These are phyloP conservation scores for Naganishia albida DNA, from an alignment of 1,284 basidiomycete species.

Conservation along the genomic window DNA sequence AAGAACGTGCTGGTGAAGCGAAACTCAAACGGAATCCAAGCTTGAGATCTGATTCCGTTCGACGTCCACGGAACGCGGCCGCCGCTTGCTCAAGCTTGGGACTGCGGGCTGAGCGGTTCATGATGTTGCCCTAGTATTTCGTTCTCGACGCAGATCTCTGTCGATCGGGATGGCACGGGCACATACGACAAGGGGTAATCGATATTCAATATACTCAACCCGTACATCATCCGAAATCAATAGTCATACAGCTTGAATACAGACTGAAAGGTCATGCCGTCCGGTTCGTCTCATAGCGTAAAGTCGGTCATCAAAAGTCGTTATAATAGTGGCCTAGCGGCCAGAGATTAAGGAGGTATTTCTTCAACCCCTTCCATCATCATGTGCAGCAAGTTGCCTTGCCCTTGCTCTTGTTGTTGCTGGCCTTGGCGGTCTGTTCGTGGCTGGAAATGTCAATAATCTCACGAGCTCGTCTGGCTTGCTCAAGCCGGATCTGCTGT, in stretches of 20 bases:
- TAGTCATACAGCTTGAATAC: neutral
- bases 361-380: neutral
- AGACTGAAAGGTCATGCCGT: neutral
- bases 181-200: too few species aligned
- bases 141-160: too few species aligned
- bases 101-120: too few species aligned
- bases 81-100: too few species aligned
- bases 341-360: neutral
- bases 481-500: constrained; percentile 29
- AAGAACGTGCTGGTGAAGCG: constrained; percentile 5
- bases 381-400: constrained; percentile 20
- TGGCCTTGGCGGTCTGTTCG: neutral
- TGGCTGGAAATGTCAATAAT: constrained; percentile 20
- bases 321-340: too few species aligned
- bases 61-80: too few species aligned
- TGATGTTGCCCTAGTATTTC: too few species aligned
- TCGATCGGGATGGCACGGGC: too few species aligned
- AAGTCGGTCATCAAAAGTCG: constrained; percentile 2
- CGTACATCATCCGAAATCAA: neutral
- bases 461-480: constrained; percentile 28
- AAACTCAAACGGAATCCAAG: too few species aligned
- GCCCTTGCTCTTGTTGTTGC: constrained; percentile 5
- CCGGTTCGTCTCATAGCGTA: constrained; percentile 2
- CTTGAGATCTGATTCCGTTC: too few species aligned
- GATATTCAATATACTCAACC: neutral